Conservation (phyloP, 345 rosid species). For the Citrus australasica region DNA sequence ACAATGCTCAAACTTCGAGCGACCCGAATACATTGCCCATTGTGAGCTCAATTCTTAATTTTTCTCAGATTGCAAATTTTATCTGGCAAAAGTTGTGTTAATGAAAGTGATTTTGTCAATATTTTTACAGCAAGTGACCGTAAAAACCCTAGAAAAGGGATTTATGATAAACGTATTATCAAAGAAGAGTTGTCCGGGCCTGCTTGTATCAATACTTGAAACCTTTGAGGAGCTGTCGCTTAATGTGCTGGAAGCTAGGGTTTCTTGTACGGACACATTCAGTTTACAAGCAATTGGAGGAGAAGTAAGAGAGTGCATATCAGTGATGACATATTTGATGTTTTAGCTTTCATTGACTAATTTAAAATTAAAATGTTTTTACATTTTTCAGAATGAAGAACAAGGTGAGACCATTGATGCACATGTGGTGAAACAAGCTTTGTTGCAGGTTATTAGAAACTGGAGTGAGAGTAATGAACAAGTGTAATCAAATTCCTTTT, state of each 20-base stretch:
- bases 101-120: not conserved
- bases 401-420: conserved; percentile 53
- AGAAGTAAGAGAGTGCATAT: conserved; percentile 42
- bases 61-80: not conserved
- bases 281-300: conserved; percentile 69
- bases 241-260: conserved; percentile 86
- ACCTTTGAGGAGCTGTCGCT: conserved; percentile 82
- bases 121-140: conserved; percentile 53
- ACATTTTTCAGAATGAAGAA: conserved; percentile 54
- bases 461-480: conserved; percentile 43
- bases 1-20: conserved; percentile 34
- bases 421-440: conserved; percentile 70
- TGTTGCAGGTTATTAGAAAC: conserved; percentile 56
- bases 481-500: not conserved
- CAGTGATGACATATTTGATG: too few species aligned
- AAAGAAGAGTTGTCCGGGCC: conserved; percentile 63
- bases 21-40: conserved; percentile 32
- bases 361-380: not conserved
- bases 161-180: conserved; percentile 60
- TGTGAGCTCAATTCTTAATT: conserved; percentile 21
- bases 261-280: conserved; percentile 77
- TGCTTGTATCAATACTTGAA: conserved; percentile 77
- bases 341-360: too few species aligned
- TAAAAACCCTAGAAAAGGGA: conserved; percentile 81
- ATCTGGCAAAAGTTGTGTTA: not conserved